Evolutionary conservation across 441 rosid genomes (phyloP), one percentile per base, ranked within the genome.

Genomic region (Biscutella laevigata): DNA sequence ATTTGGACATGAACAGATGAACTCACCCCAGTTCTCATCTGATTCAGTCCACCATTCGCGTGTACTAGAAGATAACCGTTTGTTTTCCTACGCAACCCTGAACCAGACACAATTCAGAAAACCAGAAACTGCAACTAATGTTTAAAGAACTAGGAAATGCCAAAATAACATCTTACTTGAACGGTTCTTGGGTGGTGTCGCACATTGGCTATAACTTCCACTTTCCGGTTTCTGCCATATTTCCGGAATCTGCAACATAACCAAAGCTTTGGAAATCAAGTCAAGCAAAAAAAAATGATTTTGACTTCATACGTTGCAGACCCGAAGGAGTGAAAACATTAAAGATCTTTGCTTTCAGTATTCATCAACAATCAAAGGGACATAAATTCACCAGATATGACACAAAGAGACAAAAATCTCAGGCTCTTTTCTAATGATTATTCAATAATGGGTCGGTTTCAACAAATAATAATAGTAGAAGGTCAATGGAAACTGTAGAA

Each of bases 31-130:
- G 90, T 82, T 75, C 97, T 82, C 97, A 92, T 92, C 75, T 88
- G 97, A 76, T 92, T 92, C 73, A 92, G 48, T 59, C 99, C 99
- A 11, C 99, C 99, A 53, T 92, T 92, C 5, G 97, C 95, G 63
- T 86, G 92, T 63, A 82, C 90, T n/a, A 88, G 53, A 47, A 92
- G 78, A 59, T 82, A 92, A 5, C 99, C 99, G 57, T 88, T 86
- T 15, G 95, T 81, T 41, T 74, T 81, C 22, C 59, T 45, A 29
- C 54, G 65, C 0, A 70, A 29, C 44, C 71, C 99, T 86, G 55
- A 37, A 13, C 16, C 41, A 61, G 6, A 61, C 28, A 53, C 35
- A 34, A 11, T 34, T 57, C 41, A 57, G 41, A 7, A 14, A 48
- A 39, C 49, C 6, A 12, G 3, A 42, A 35, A 34, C 24, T 38